Evolutionary conservation across 202 grass and related monocot species (phyloP).

Genomic region (Sporobolus alterniflorus): DNA sequence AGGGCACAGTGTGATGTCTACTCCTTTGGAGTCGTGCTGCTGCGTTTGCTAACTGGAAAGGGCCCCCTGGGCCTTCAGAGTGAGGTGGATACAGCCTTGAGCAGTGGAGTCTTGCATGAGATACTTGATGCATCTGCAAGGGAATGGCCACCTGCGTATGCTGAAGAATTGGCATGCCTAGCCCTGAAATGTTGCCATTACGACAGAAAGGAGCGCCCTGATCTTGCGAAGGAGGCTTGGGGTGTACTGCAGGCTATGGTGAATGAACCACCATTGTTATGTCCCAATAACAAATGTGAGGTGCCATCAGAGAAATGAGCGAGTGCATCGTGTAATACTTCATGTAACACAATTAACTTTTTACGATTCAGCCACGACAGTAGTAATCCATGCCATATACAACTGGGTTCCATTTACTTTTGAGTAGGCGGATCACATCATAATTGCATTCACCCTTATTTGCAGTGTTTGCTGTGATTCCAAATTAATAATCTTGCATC

Average conservation of each 20-base stretch:
- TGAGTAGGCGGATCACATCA: neutral
- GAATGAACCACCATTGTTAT: conserved; percentile 20
- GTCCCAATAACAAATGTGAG: neutral
- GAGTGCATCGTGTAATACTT: neutral
- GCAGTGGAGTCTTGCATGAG: conserved; percentile 36
- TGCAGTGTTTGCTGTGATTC: neutral
- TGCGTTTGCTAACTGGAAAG: conserved; percentile 65
- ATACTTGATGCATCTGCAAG: conserved; percentile 55
- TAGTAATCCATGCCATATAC: neutral
- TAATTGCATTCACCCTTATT: neutral
- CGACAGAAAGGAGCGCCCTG: conserved; percentile 50
- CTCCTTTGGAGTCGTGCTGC: conserved; percentile 66
- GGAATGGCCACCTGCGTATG: conserved; percentile 46
- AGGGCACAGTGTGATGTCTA: conserved; percentile 68
- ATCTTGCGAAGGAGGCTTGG: conserved; percentile 63
- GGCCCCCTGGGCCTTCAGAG: conserved; percentile 39
- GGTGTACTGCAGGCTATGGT: conserved; percentile 43
- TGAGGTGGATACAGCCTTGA: conserved; percentile 49
- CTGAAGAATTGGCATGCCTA: conserved; percentile 46
- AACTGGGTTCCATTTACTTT: neutral
- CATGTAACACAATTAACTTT: neutral
- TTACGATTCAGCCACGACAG: neutral
- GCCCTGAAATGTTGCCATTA: conserved; percentile 51
- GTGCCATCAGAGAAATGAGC: conserved; percentile 20
- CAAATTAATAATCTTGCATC: conserved; percentile 1